Conservation (phyloP, 2,329 filamentous ascomycete species). For the Aureobasidium sp. region DNA sequence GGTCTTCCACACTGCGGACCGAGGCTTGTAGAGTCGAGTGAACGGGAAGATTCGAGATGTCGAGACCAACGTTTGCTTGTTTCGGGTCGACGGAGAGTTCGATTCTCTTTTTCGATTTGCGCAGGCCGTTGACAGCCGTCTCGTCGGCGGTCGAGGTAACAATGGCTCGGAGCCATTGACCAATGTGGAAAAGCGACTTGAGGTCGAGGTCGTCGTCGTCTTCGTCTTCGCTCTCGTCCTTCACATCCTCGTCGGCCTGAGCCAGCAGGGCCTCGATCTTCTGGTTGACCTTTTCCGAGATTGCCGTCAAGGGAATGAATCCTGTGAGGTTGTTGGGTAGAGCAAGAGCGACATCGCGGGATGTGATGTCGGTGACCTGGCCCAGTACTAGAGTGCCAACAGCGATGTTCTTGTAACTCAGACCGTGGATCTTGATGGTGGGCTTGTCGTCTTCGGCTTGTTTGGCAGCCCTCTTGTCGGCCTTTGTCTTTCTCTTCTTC, state of each 20-base stretch:
- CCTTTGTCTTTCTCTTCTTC: constrained; percentile 44
- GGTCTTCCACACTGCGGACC: constrained; percentile 87
- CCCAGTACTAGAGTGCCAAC: constrained; percentile 83
- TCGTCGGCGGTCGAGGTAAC: constrained; percentile 73
- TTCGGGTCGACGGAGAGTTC: constrained; percentile 78
- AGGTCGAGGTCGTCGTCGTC: constrained; percentile 59
- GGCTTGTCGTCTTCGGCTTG: constrained; percentile 36
- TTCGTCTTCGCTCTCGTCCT: constrained; percentile 45
- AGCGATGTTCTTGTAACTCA: constrained; percentile 70
- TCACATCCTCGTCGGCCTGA: constrained; percentile 50
- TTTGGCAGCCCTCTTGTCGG: constrained; percentile 32
- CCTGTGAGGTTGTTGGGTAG: constrained; percentile 90
- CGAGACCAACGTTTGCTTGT: constrained; percentile 68
- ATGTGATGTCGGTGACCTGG: constrained; percentile 72
- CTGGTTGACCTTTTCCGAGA: constrained; percentile 71
- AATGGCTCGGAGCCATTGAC: constrained; percentile 80
- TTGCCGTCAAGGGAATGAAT: constrained; percentile 82
- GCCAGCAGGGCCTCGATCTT: constrained; percentile 61
- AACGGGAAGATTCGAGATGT: constrained; percentile 61
- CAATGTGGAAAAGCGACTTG: constrained; percentile 65
- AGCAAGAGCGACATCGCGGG: constrained; percentile 69
- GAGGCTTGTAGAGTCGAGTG: constrained; percentile 80
- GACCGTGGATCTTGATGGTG: constrained; percentile 65
- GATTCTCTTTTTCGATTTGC: constrained; percentile 70
- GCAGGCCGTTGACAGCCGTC: constrained; percentile 34